phyloP scores from a whole-genome alignment of 129 eudicot genomes.

The Gnaphalium uliginosum region DNA sequence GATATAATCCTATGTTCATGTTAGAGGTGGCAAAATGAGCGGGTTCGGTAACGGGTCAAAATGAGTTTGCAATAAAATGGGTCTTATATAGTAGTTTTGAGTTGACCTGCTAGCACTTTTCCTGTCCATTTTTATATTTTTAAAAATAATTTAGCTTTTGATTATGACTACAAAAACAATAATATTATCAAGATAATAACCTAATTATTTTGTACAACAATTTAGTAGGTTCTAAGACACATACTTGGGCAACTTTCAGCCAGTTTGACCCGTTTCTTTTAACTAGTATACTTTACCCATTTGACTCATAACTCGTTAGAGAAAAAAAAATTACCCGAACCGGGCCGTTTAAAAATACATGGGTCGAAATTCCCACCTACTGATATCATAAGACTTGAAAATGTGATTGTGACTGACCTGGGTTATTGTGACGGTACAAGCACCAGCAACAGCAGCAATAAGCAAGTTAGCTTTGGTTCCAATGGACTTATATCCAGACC shows the following conservation, averaged over 20 bases:
- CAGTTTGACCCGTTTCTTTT: neutral
- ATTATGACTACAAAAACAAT: neutral
- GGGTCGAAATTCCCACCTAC: neutral
- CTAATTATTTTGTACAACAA: neutral
- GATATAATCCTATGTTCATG: too few species aligned
- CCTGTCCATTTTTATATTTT: neutral
- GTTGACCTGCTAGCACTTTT: neutral
- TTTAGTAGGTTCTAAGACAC: neutral
- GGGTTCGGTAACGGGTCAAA: neutral
- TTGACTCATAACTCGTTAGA: neutral
- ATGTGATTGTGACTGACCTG: slow-evolving; percentile 53
- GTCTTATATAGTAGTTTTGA: neutral
- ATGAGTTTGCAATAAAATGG: neutral
- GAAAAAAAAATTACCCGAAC: neutral
- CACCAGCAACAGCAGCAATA: slow-evolving; percentile 94
- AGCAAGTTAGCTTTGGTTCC: slow-evolving; percentile 83
- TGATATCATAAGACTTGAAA: neutral
- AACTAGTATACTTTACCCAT: neutral
- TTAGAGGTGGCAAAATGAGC: neutral
- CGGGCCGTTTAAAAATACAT: neutral
- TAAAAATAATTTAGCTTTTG: neutral
- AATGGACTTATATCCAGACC: slow-evolving; percentile 64
- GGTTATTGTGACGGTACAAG: slow-evolving; percentile 74
- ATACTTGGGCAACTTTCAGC: neutral
- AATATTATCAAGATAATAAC: neutral